phyloP scores from a whole-genome alignment of 1,284 basidiomycete species.

The Ustilago tritici region DNA sequence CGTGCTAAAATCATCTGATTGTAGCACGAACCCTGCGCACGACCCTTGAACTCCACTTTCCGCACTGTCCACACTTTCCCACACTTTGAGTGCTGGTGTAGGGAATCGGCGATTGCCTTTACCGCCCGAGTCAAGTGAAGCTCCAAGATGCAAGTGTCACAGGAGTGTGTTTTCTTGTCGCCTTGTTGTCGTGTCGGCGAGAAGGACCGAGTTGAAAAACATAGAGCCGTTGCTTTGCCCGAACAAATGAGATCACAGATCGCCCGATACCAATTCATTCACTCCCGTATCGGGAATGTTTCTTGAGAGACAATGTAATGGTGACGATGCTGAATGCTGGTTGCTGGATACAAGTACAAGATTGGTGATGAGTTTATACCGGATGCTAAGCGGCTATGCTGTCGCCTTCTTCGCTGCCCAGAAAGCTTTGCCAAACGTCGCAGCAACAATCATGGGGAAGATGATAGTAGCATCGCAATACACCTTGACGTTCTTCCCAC shows the following conservation, averaged over 20 bases:
- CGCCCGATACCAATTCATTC: too few species aligned
- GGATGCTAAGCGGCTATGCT: conserved; percentile 1
- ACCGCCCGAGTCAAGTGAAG: too few species aligned
- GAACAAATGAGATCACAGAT: not conserved
- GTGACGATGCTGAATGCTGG: not conserved
- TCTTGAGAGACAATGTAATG: not conserved
- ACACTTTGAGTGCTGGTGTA: too few species aligned
- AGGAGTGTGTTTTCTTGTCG: too few species aligned
- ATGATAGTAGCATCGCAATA: conserved; percentile 86
- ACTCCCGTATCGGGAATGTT: too few species aligned
- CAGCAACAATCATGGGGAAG: conserved; percentile 89
- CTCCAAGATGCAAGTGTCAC: too few species aligned
- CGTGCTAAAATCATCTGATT: too few species aligned
- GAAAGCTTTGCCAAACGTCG: conserved; percentile 76
- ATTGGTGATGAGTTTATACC: not conserved
- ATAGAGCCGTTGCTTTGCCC: not conserved
- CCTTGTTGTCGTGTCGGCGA: too few species aligned
- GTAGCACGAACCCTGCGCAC: too few species aligned
- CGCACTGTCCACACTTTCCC: too few species aligned
- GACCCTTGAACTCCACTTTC: too few species aligned
- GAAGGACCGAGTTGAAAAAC: not conserved
- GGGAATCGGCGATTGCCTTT: too few species aligned
- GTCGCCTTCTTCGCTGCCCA: conserved; percentile 24
- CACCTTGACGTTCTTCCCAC: conserved; percentile 87
- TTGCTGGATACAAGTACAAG: conserved; percentile 33